phyloP scores from a whole-genome alignment of 2,329 filamentous ascomycete species.

The Botrytis elliptica region DNA sequence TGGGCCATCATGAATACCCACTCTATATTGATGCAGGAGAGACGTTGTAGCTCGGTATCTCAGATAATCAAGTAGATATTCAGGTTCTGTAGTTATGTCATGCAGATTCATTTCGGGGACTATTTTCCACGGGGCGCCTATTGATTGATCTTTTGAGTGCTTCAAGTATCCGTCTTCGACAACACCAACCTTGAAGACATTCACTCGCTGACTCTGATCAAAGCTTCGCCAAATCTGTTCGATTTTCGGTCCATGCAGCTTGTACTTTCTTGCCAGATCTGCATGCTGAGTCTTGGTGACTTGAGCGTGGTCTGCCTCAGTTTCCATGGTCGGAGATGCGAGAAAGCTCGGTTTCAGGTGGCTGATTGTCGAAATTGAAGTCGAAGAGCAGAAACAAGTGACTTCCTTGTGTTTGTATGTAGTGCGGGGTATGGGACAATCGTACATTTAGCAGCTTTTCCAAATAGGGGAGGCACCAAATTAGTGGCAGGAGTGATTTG shows the following conservation, averaged over 20 bases:
- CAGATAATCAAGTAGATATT: conserved; percentile 43
- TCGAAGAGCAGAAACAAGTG: neutral
- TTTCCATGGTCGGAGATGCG: neutral
- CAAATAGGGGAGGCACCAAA: neutral
- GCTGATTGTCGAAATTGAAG: neutral
- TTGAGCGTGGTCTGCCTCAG: neutral
- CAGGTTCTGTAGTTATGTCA: conserved; percentile 42
- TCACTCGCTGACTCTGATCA: conserved; percentile 38
- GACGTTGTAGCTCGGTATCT: conserved; percentile 42
- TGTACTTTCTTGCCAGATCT: conserved; percentile 45
- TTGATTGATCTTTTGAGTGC: conserved; percentile 39
- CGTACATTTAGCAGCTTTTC: neutral
- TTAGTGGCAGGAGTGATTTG: neutral
- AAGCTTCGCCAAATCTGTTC: conserved; percentile 45
- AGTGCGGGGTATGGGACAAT: no score
- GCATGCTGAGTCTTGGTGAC: conserved; percentile 39
- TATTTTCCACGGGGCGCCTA: conserved; percentile 44
- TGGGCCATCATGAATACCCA: conserved; percentile 36
- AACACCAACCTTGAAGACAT: conserved; percentile 41
- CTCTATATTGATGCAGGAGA: conserved; percentile 40
- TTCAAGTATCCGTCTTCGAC: conserved; percentile 41
- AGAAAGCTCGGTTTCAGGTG: neutral
- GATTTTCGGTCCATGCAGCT: conserved; percentile 40
- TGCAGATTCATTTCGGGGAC: conserved; percentile 47
- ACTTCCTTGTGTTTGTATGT: neutral